A percentile compares a stretch with the other conserved stretches of the same genome.
Evolutionary conservation across 495 filamentous ascomycete genomes (phyloP).

Genomic region (Letharia lupina): DNA sequence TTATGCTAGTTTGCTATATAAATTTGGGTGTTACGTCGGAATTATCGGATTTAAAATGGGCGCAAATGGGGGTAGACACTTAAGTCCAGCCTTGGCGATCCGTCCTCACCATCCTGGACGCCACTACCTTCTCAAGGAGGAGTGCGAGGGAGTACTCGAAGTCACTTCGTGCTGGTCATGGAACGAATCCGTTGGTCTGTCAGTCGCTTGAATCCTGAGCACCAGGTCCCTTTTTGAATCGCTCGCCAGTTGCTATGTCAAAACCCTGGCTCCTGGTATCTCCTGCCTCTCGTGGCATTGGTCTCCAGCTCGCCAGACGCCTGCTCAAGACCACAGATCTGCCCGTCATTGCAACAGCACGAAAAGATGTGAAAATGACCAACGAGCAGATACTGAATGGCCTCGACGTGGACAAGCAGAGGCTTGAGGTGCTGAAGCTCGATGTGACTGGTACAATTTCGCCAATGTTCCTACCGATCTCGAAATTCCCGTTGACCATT

Average conservation of each 20-base stretch:
- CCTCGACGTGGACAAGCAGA: slow-evolving; percentile 37
- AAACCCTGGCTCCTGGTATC: slow-evolving; percentile 42
- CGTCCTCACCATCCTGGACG: too few species aligned
- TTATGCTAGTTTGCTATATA: too few species aligned
- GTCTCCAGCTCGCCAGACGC: slow-evolving; percentile 58
- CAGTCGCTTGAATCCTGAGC: background rate
- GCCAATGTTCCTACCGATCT: background rate
- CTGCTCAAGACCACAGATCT: slow-evolving; percentile 55
- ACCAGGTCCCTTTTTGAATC: background rate
- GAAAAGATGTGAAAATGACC: slow-evolving; percentile 45
- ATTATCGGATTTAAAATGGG: too few species aligned
- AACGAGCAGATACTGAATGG: slow-evolving; percentile 47
- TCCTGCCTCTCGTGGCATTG: slow-evolving; percentile 68
- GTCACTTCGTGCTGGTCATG: background rate
- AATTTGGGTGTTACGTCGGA: too few species aligned
- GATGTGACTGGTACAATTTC: slow-evolving; percentile 48
- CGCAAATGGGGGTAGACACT: too few species aligned
- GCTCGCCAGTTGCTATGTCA: slow-evolving; percentile 6
- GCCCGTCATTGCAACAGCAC: slow-evolving; percentile 65
- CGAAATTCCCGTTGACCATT: background rate
- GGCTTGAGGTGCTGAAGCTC: slow-evolving; percentile 48
- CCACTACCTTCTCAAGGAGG: too few species aligned
- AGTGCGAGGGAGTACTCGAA: too few species aligned
- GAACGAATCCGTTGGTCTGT: background rate
- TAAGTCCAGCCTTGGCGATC: too few species aligned